phyloP scores from a whole-genome alignment of 2,329 filamentous ascomycete genomes.

The Colletotrichum euphorbiae region DNA sequence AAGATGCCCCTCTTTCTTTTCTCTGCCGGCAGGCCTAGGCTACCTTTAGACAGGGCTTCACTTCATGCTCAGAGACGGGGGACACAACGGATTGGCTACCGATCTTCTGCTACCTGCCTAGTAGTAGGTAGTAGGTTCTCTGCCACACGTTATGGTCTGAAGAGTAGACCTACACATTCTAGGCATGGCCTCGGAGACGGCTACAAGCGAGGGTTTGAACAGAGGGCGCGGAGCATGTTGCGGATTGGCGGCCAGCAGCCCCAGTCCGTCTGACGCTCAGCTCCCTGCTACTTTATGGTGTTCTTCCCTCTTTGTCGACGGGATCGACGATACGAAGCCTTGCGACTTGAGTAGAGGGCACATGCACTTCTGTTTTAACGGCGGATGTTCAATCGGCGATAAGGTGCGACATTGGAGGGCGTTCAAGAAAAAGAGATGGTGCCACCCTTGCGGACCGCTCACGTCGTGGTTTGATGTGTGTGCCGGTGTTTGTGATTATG shows the following conservation, averaged over 20 bases:
- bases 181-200: not conserved
- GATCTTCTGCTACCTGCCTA: no score
- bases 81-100: no score
- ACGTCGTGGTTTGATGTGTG: slow-evolving; percentile 3
- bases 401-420: not conserved
- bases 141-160: no score
- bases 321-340: not conserved
- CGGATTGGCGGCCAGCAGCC: not conserved
- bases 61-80: no score
- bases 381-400: not conserved
- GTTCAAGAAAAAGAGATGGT: not conserved
- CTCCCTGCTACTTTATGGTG: not conserved
- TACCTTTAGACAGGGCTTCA: no score
- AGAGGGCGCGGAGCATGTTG: not conserved
- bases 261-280: not conserved
- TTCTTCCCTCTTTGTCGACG: not conserved
- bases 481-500: slow-evolving; percentile 19
- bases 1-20: slow-evolving; percentile 1
- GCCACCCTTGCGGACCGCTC: not conserved
- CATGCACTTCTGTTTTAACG: not conserved
- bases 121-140: no score
- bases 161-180: no score
- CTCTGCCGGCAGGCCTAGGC: no score
- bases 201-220: no score
- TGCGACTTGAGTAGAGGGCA: not conserved